Conservation (phyloP, 306 rosid genomes). For the Cucurbita pepo region DNA sequence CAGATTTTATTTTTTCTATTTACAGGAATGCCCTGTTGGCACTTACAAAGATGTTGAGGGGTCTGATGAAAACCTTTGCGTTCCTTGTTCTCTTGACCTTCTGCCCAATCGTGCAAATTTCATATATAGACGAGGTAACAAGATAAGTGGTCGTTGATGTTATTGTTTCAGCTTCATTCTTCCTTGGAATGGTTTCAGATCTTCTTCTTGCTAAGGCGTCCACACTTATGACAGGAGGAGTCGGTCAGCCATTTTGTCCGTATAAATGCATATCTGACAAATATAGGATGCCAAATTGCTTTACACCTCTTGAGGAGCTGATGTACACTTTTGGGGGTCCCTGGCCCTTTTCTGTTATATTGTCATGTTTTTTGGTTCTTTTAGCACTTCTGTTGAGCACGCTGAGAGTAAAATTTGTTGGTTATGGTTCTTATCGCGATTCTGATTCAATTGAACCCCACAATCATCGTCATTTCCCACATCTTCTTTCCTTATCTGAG, state of each 20-base stretch:
- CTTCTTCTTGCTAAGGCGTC: no score
- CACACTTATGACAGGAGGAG: no score
- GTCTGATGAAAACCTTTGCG: slow-evolving; percentile 71
- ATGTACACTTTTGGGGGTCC: slow-evolving; percentile 95
- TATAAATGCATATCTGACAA: slow-evolving; percentile 80
- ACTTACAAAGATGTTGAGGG: slow-evolving; percentile 80
- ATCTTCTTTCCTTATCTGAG: no score
- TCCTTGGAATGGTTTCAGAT: no score
- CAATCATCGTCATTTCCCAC: no score
- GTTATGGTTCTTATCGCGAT: slow-evolving; percentile 18
- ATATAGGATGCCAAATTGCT: slow-evolving; percentile 94
- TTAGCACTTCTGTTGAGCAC: slow-evolving; percentile 88
- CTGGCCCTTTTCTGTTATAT: slow-evolving; percentile 82
- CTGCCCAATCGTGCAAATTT: slow-evolving; percentile 67
- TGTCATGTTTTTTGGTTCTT: slow-evolving; percentile 62
- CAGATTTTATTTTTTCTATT: slow-evolving; percentile 11
- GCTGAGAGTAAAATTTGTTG: slow-evolving; percentile 86
- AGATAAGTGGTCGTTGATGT: not conserved
- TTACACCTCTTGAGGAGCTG: slow-evolving; percentile 90
- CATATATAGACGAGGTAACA: slow-evolving; percentile 12
- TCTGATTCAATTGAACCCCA: no score
- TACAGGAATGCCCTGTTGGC: slow-evolving; percentile 90
- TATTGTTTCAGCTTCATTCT: no score
- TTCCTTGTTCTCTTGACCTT: slow-evolving; percentile 43
- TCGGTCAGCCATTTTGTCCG: no score